Evolutionary conservation across 2,329 filamentous ascomycete species (phyloP).

Genomic region (Furcasterigmium sp.): DNA sequence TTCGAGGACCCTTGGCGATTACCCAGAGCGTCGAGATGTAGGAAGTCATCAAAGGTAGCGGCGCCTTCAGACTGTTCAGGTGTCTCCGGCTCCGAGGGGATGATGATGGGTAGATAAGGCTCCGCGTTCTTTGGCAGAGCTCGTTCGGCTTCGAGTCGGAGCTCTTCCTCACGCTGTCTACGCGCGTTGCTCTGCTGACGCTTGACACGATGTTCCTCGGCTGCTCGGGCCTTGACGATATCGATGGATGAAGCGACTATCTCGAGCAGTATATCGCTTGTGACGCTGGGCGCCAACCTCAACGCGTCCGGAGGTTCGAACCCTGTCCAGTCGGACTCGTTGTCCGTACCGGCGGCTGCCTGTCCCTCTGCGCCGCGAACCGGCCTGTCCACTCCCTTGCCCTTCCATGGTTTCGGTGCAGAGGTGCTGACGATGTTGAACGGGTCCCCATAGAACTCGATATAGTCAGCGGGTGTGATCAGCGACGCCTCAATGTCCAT

Average conservation of each 20-base stretch:
- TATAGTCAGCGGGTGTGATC: constrained; percentile 18
- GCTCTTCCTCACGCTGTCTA: constrained; percentile 11
- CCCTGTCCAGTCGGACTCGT: constrained; percentile 36
- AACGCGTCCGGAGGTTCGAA: constrained; percentile 42
- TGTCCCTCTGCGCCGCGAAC: constrained; percentile 15
- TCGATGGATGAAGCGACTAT: constrained; percentile 40
- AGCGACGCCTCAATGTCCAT: background rate
- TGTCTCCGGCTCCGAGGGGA: constrained; percentile 12
- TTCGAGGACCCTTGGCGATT: constrained; percentile 5
- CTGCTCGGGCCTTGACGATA: constrained; percentile 33
- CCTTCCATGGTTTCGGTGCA: constrained; percentile 7
- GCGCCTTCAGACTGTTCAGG: background rate
- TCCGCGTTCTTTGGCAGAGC: constrained; percentile 14
- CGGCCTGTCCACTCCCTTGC: constrained; percentile 11
- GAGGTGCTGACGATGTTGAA: constrained; percentile 17
- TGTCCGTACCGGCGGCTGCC: constrained; percentile 12
- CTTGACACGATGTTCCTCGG: constrained; percentile 16
- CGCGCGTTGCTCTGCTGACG: background rate
- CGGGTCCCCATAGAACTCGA: constrained; percentile 22
- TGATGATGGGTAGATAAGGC: constrained; percentile 28
- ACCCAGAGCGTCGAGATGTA: background rate
- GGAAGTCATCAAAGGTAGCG: background rate
- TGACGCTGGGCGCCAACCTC: constrained; percentile 27
- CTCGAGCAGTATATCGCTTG: constrained; percentile 32
- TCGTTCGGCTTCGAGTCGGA: background rate